Base-by-base conservation (phyloP, 2,329 filamentous ascomycete genomes). In the Curvularia eragrostidis region DNA sequence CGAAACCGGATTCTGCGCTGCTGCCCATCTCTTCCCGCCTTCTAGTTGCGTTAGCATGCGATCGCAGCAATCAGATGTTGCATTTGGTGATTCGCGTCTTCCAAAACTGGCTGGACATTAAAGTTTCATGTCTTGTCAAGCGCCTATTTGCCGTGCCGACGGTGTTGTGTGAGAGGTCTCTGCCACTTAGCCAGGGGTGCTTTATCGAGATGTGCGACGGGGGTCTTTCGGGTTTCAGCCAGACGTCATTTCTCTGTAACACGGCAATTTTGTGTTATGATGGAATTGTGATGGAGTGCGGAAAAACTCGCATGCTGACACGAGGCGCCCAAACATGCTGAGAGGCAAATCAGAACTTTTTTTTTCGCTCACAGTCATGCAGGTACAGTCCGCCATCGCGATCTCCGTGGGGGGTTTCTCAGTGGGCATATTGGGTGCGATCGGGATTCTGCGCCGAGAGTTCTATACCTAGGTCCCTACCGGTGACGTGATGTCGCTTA, bases 401-500 rank as follows among this genome's bases (percentile, higher is more conserved):
- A 42, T 39, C 24, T 51, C 46, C 64, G 67, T 63, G 46, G 65
- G 63, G 59, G 59, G 63, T 9, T 38, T 21, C 15, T 54, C 28
- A 38, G 62, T 43, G 66, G 55, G 59, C 62, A 48, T 23, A 21
- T 28, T 42, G 54, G 24, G 21, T 30, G 34, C 57, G 66, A 72
- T 74, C 67, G 60, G 66, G 66, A 72, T 69, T 54, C 57, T 62
- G 61, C 52, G 34, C 57, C 49, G 47, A 62, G 54, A 54, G 56
- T 18, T 30, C 59, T 59, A 56, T 61, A 46, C 48, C 39, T 26
- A 55, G 54, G 48, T 54, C 54, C 46, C 54, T 56, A 34, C 59
- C 56, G n/a, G 66, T 75, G 72, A 75, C 72, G 72, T 68, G 65
- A 56, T 68, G 51, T 59, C 47, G 50, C 65, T 71, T 68, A 61